Evolutionary conservation across 495 filamentous ascomycete species (phyloP), one percentile per base, ranked within the genome.

Genomic region (Letharia columbiana): DNA sequence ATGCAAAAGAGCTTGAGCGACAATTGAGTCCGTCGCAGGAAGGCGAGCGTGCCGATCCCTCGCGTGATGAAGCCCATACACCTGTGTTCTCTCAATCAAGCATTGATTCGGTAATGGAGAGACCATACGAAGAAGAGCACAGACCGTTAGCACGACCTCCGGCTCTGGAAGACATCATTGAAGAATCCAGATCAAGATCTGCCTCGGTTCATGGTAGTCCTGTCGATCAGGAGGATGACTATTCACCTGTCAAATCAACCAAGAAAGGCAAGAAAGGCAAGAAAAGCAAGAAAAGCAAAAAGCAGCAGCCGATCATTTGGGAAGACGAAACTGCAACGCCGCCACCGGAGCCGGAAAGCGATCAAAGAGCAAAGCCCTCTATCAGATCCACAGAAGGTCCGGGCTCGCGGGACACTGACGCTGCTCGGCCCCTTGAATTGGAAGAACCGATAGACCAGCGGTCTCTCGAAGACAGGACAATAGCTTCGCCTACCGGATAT

Each of bases 211-310:
- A 56, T 58, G 63, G 60, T 8, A 63, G 6, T 39, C 35, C 47
- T 1, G 49, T 12, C n/a, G 44, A 52, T 47, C 66, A 40, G 20
- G 28, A 63, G 13, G 56, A 59, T 23, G 41, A 40, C n/a, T 40
- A 35, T n/a, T n/a, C 45, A 6, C 60, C 59, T 50, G 42, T 61
- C 47, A 56, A 67, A 33, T 42, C 69, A 18, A 58, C 60, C 10
- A 65, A 61, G 50, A 65, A 65, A 56, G 40, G 44, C 35, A 66
- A 67, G 45, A 67, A 69, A 63, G 33, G 54, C 52, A 69, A 67
- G 60, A 73, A 71, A 60, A 45, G 57, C 52, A 69, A 67, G 60
- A 73, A 71, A 60, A 47, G 57, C 58, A 73, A 66, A 20, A 69
- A 68, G 60, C n/a, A 61, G 31, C 56, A 71, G 47, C 63, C 60